Conservation (phyloP, 2,329 filamentous ascomycete genomes). For the Oidium heveae region DNA sequence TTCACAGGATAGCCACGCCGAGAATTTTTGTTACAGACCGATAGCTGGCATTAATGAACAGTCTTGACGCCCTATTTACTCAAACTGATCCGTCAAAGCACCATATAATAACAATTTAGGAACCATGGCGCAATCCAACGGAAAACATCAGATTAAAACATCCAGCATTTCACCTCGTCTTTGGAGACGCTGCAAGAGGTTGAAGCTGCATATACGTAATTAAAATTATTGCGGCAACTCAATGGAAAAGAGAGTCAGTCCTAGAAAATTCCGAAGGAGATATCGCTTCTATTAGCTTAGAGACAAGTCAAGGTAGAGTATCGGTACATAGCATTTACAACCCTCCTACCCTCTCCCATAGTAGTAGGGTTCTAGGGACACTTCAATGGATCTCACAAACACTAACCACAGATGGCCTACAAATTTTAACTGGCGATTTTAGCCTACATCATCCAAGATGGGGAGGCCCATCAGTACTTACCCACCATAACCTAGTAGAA, state of each 20-base stretch:
- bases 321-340: not conserved
- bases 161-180: not conserved
- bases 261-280: not conserved
- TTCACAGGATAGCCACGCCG: too few relatives aligned
- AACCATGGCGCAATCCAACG: not conserved
- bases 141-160: not conserved
- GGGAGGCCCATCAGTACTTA: not conserved
- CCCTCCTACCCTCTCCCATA: not conserved
- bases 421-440: not conserved
- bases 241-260: not conserved
- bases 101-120: not conserved
- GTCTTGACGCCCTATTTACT: too few relatives aligned
- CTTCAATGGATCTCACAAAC: not conserved
- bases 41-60: too few relatives aligned
- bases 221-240: not conserved
- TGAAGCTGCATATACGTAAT: not conserved
- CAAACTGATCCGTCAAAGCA: not conserved
- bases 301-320: not conserved
- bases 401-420: not conserved
- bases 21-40: too few relatives aligned
- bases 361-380: not conserved
- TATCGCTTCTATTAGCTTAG: not conserved
- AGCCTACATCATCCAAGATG: not conserved
- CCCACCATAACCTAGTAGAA: not conserved
- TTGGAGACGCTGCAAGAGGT: not conserved